phyloP scores from a whole-genome alignment of 2,329 filamentous ascomycete species.

The Emmonsiellopsis sp. region DNA sequence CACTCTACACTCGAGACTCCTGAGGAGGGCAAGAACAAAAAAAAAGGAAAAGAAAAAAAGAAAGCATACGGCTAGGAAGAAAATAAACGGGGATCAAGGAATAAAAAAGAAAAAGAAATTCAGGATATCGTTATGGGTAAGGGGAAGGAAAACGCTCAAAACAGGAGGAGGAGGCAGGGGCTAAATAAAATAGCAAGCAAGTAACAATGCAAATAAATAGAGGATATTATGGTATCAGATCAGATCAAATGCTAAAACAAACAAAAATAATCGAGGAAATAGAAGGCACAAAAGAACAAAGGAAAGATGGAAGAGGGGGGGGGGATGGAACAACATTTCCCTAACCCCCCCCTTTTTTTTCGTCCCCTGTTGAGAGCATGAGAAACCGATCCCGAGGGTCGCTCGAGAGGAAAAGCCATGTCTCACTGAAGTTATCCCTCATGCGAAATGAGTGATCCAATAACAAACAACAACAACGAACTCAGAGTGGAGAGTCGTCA shows the following conservation, averaged over 20 bases:
- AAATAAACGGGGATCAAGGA: too few species aligned
- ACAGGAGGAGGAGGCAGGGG: too few species aligned
- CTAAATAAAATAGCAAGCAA: too few species aligned
- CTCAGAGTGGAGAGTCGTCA: not conserved
- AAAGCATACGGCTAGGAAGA: not conserved
- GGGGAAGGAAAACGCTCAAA: too few species aligned
- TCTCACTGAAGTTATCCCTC: conserved; percentile 27
- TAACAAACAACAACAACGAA: not conserved
- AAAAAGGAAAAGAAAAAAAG: not conserved
- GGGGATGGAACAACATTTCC: not conserved
- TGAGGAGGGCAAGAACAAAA: not conserved
- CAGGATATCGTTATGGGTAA: too few species aligned
- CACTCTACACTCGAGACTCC: not conserved
- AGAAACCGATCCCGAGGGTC: conserved; percentile 32
- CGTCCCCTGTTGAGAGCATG: conserved; percentile 22
- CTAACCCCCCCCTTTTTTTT: not conserved
- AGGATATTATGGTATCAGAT: too few species aligned
- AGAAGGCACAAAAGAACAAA: not conserved
- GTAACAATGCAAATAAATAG: too few species aligned
- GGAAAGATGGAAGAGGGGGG: not conserved
- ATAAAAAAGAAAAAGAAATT: too few species aligned
- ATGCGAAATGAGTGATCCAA: not conserved
- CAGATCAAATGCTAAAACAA: not conserved
- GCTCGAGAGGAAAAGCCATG: conserved; percentile 37
- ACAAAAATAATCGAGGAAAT: not conserved